Conservation (phyloP, 2,329 filamentous ascomycete species). For the Colletotrichum tofieldiae region DNA sequence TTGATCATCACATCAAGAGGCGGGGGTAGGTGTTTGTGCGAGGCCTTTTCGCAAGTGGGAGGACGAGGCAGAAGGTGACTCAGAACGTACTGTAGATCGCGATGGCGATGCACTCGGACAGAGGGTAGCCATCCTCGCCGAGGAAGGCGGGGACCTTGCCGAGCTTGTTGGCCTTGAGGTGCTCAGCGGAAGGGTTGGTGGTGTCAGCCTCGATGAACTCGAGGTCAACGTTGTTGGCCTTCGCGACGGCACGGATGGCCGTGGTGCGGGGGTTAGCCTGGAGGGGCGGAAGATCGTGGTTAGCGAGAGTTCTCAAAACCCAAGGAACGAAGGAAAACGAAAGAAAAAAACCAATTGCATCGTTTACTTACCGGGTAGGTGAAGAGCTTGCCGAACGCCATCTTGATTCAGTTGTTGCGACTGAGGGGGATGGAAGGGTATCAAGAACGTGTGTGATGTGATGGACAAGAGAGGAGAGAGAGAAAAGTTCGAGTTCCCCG, state of each 20-base stretch:
- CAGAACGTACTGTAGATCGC: conserved; percentile 92
- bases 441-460: conserved; percentile 46
- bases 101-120: conserved; percentile 94
- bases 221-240: conserved; percentile 96
- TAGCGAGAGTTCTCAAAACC: conserved; percentile 50
- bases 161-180: conserved; percentile 88
- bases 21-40: conserved; percentile 27
- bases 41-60: conserved; percentile 23
- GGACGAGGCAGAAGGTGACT: conserved; percentile 40
- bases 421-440: conserved; percentile 47
- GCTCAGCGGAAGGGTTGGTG: conserved; percentile 79
- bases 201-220: conserved; percentile 84
- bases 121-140: conserved; percentile 90
- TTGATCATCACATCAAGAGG: conserved; percentile 76
- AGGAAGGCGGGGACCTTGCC: conserved; percentile 95
- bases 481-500: conserved; percentile 41
- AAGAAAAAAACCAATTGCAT: conserved; percentile 15
- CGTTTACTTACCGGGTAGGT: conserved; percentile 77
- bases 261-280: conserved; percentile 93
- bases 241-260: conserved; percentile 92
- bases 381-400: conserved; percentile 99
- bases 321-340: neutral
- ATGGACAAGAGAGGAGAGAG: conserved; percentile 49
- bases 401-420: conserved; percentile 68
- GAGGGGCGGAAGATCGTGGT: conserved; percentile 46